Evolutionary conservation across 371 early-diverging fungal species (phyloP).

Genomic region (Mucor lusitanicus): DNA sequence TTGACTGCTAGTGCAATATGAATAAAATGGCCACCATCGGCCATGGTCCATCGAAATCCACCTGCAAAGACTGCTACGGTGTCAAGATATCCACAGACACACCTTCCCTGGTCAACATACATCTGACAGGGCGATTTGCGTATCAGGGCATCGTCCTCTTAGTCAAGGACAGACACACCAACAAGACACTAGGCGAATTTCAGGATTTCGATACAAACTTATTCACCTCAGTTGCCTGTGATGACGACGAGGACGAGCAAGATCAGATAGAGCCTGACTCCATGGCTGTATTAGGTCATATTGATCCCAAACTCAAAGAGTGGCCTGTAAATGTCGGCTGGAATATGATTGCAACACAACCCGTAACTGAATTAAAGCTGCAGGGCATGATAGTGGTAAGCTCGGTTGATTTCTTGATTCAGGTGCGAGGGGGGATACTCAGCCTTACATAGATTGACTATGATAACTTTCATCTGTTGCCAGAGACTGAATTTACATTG

Average conservation of each 20-base stretch:
- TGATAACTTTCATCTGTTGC: conserved; percentile 47
- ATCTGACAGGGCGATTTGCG: conserved; percentile 26
- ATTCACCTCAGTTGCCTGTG: conserved; percentile 46
- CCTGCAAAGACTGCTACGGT: conserved; percentile 41
- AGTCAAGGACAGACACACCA: conserved; percentile 36
- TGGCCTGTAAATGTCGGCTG: conserved; percentile 46
- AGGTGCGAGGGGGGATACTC: not conserved
- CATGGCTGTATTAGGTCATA: conserved; percentile 40
- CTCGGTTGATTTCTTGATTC: not conserved
- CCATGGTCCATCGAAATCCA: conserved; percentile 49
- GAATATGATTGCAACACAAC: conserved; percentile 23
- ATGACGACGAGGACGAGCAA: conserved; percentile 39
- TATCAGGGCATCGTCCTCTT: conserved; percentile 46
- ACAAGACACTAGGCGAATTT: conserved; percentile 46
- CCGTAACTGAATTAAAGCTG: conserved; percentile 23
- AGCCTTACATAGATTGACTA: conserved; percentile 39
- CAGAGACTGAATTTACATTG: conserved; percentile 37
- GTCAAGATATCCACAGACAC: conserved; percentile 20
- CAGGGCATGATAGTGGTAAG: conserved; percentile 55
- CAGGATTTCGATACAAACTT: conserved; percentile 29
- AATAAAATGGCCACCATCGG: conserved; percentile 44
- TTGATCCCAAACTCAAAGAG: conserved; percentile 37
- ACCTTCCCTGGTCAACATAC: conserved; percentile 23
- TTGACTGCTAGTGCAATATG: conserved; percentile 35
- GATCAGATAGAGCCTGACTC: conserved; percentile 23